A percentile compares a stretch with the other conserved stretches of the same genome.
Conservation (phyloP, 345 rosid species). For the Brassica carinata region DNA sequence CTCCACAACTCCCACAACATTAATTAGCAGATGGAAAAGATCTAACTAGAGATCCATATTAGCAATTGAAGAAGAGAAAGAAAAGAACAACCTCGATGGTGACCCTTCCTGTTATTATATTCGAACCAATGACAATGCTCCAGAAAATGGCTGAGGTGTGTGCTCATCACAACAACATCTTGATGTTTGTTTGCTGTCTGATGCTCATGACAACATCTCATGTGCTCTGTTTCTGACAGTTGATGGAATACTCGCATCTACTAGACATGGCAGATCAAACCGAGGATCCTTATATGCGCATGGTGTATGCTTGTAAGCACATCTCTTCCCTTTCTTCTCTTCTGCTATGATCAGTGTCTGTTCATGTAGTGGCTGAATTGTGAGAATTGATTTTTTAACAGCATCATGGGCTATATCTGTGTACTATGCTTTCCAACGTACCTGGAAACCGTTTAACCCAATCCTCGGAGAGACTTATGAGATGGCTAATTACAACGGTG, state of each 20-base stretch:
- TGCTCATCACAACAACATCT: slow-evolving; percentile 8
- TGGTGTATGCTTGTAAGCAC: slow-evolving; percentile 86
- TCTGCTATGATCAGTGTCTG: slow-evolving; percentile 13
- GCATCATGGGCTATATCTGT: slow-evolving; percentile 95
- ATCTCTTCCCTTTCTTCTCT: background rate
- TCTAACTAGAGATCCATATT: background rate
- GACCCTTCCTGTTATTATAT: slow-evolving; percentile 92
- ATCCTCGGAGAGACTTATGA: slow-evolving; percentile 98
- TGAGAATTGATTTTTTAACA: slow-evolving; percentile 41
- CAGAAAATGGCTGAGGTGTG: slow-evolving; percentile 99
- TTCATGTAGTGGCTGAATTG: slow-evolving; percentile 23
- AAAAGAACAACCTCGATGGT: slow-evolving; percentile 71
- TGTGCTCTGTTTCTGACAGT: slow-evolving; percentile 50
- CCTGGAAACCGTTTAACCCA: slow-evolving; percentile 99
- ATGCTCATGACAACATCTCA: background rate
- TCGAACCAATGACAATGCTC: slow-evolving; percentile 91
- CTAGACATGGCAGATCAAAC: slow-evolving; percentile 87
- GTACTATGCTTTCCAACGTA: slow-evolving; percentile 81
- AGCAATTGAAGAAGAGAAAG: slow-evolving; percentile 1
- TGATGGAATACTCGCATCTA: slow-evolving; percentile 92
- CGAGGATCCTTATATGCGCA: slow-evolving; percentile 89
- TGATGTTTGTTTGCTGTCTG: background rate
- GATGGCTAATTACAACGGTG: slow-evolving; percentile 71
- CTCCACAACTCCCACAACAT: slow-evolving; percentile 18
- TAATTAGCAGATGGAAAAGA: slow-evolving; percentile 3